These are phyloP conservation scores for Claviceps maximensis DNA, from an alignment of 2,329 filamentous ascomycete genomes.

Conservation along the genomic window DNA sequence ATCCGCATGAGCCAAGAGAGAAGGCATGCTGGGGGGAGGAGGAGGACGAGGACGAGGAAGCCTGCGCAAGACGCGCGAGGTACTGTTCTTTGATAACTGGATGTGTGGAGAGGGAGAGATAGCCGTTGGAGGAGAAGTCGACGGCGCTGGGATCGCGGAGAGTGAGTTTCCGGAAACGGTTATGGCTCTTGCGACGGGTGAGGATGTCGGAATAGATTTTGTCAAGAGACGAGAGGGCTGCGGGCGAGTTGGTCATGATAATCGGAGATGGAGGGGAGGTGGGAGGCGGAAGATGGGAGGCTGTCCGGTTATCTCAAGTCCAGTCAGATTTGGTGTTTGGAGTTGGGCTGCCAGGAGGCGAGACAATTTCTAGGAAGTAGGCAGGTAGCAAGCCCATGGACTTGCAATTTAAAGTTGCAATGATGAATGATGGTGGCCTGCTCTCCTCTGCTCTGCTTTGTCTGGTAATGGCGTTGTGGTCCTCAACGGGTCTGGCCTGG, in stretches of 20 bases:
- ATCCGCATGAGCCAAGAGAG: conserved; percentile 36
- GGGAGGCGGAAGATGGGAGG: no score
- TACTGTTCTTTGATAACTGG: conserved; percentile 47
- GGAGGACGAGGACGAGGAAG: not conserved
- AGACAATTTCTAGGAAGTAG: not conserved
- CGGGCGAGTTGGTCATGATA: conserved; percentile 2
- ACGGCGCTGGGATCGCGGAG: conserved; percentile 53
- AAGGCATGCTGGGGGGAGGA: conserved; percentile 3
- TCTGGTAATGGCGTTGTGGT: no score
- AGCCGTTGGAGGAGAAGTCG: conserved; percentile 68
- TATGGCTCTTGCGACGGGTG: conserved; percentile 16
- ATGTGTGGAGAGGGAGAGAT: conserved; percentile 58
- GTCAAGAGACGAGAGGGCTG: conserved; percentile 12
- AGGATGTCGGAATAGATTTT: conserved; percentile 15
- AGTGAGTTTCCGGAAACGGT: conserved; percentile 31
- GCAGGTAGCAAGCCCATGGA: not conserved
- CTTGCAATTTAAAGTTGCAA: no score
- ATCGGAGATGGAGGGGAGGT: not conserved
- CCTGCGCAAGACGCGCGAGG: conserved; percentile 27
- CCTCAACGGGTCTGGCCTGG: no score
- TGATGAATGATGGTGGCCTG: no score
- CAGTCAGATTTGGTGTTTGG: not conserved
- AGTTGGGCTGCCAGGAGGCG: not conserved
- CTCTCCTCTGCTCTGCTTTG: no score
- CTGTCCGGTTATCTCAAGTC: not conserved